Evolutionary conservation across 2,329 filamentous ascomycete genomes (phyloP).

Genomic region (Calonectria hawksworthii): DNA sequence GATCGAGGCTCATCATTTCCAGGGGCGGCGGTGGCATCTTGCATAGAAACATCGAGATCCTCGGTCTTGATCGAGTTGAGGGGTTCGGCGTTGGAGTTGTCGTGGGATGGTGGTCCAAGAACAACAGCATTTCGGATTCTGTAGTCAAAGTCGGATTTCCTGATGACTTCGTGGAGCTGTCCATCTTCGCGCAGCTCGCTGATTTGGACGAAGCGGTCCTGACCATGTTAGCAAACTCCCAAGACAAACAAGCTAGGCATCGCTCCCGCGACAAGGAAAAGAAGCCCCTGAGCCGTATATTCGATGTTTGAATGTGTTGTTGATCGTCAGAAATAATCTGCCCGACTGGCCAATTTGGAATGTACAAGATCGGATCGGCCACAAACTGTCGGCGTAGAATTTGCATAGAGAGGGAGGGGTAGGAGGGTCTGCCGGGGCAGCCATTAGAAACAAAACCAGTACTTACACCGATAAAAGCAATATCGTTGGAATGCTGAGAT

Average conservation of each 20-base stretch:
- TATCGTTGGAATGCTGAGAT: conserved; percentile 79
- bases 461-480: conserved; percentile 86
- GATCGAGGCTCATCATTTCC: conserved; percentile 22
- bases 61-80: conserved; percentile 54
- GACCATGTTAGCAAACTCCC: conserved; percentile 27
- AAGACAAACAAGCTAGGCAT: no score
- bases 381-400: background rate
- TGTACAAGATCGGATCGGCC: background rate
- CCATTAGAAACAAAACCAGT: conserved; percentile 32
- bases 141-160: conserved; percentile 83
- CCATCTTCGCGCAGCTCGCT: conserved; percentile 79
- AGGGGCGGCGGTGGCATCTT: conserved; percentile 41
- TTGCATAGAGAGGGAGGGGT: background rate
- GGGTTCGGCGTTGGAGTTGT: conserved; percentile 38
- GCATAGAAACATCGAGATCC: conserved; percentile 56
- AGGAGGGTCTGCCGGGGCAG: background rate
- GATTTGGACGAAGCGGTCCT: conserved; percentile 86
- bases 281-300: background rate
- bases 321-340: background rate
- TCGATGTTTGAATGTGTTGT: background rate
- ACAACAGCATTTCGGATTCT: conserved; percentile 85
- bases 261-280: background rate
- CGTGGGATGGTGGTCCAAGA: conserved; percentile 68
- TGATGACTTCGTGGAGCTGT: conserved; percentile 81
- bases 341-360: background rate